Evolutionary conservation across 2,329 filamentous ascomycete genomes (phyloP).

Genomic region (Arthroderma sp.): DNA sequence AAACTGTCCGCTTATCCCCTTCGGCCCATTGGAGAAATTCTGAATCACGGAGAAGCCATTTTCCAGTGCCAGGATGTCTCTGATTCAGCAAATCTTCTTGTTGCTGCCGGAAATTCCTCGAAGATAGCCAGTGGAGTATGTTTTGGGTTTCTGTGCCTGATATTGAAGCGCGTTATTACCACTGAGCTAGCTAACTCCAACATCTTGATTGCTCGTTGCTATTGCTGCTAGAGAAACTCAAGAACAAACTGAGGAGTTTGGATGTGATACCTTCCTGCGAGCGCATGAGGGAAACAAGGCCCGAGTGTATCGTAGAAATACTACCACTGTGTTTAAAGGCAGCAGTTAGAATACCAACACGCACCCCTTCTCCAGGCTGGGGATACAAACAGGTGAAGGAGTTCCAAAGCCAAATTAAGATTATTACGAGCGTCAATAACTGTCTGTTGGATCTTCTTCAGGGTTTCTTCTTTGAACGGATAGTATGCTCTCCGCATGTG

Average conservation of each 20-base stretch:
- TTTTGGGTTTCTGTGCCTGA: background rate
- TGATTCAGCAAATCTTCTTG: background rate
- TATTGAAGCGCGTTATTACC: too few relatives aligned
- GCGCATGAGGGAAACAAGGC: too few relatives aligned
- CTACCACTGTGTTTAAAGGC: too few relatives aligned
- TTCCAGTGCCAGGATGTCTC: background rate
- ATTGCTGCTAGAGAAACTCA: too few relatives aligned
- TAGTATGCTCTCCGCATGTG: background rate
- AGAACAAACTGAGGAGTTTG: too few relatives aligned
- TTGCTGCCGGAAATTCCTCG: background rate
- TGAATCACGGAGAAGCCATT: background rate
- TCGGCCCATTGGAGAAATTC: background rate
- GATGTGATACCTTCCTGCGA: too few relatives aligned
- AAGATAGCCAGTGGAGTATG: background rate
- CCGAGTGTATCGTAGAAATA: too few relatives aligned
- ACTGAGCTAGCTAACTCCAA: too few relatives aligned
- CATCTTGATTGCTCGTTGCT: too few relatives aligned
- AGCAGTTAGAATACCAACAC: too few relatives aligned
- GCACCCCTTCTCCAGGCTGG: too few relatives aligned
- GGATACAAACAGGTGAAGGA: background rate
- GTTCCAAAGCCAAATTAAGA: background rate
- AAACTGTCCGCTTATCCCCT: background rate
- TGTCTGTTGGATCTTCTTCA: background rate
- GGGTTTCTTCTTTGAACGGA: background rate
- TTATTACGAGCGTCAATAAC: background rate